Conservation (phyloP, 768 basidiomycete genomes). For the Suillus brevipes region DNA sequence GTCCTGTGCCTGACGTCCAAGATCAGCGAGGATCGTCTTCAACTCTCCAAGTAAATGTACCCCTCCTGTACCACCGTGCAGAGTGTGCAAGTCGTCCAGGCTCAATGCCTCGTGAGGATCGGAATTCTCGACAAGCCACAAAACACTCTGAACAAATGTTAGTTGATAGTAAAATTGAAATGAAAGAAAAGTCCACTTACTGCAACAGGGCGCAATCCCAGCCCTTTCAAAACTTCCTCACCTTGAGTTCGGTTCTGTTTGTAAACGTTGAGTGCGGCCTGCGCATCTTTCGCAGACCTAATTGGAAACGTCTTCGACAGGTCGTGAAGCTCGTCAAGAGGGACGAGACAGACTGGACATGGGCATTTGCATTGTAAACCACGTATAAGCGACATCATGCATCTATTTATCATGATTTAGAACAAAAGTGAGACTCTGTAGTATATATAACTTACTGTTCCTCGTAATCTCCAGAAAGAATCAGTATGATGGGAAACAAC, state of each 20-base stretch:
- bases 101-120: slow-evolving; percentile 35
- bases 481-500: slow-evolving; percentile 23
- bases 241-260: slow-evolving; percentile 2
- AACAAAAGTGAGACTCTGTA: too few species aligned
- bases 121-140: slow-evolving; percentile 37
- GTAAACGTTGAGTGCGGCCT: neutral
- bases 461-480: slow-evolving; percentile 28
- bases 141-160: slow-evolving; percentile 34
- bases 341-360: slow-evolving; percentile 39
- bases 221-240: slow-evolving; percentile 7
- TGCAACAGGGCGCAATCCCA: neutral
- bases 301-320: slow-evolving; percentile 7
- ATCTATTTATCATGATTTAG: slow-evolving; percentile 13
- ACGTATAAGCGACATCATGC: slow-evolving; percentile 36
- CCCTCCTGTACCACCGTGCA: slow-evolving; percentile 31
- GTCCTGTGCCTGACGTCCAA: slow-evolving; percentile 9
- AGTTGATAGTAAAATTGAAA: neutral
- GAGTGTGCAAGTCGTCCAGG: slow-evolving; percentile 40
- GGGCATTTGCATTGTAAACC: slow-evolving; percentile 29
- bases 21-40: slow-evolving; percentile 18
- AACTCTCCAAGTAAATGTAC: slow-evolving; percentile 32
- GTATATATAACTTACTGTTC: slow-evolving; percentile 20
- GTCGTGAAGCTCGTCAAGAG: slow-evolving; percentile 23
- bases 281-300: neutral
- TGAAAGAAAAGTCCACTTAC: neutral